A percentile compares a stretch with the other conserved stretches of the same genome.
Conservation (phyloP, 148 eudicot genomes). For the Gaultheria prostrata region DNA sequence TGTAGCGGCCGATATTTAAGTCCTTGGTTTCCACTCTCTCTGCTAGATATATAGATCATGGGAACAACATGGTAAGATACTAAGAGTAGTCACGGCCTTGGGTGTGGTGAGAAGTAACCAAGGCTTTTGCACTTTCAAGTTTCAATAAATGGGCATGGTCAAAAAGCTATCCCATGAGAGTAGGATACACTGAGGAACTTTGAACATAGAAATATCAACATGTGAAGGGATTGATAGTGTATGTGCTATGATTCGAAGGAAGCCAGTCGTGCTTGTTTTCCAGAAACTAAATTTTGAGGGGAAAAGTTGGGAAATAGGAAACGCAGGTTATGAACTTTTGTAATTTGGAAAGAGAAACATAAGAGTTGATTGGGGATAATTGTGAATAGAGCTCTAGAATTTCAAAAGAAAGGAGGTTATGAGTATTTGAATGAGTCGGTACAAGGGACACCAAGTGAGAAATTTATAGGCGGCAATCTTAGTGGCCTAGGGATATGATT, state of each 20-base stretch:
- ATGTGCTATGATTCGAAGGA: background rate
- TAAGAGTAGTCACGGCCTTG: background rate
- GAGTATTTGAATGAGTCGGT: background rate
- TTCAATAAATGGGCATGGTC: background rate
- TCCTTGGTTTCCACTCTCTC: background rate
- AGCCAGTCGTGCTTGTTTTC: background rate
- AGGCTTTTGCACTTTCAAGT: background rate
- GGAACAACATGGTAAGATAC: background rate
- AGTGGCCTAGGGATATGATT: background rate
- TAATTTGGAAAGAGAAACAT: background rate
- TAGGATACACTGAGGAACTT: background rate
- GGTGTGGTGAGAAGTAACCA: background rate
- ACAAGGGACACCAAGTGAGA: background rate
- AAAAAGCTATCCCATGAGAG: background rate
- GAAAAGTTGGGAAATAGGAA: background rate
- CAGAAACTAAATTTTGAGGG: background rate
- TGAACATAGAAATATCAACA: background rate
- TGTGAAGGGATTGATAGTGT: background rate
- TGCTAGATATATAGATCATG: background rate
- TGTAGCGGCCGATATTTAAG: no score
- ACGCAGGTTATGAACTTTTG: background rate
- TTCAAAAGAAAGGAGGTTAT: background rate
- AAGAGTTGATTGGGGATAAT: background rate
- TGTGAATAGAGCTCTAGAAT: background rate
- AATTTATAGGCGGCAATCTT: background rate